Percentiles rank a stretch among this genome's conserved stretches.
phyloP scores from a whole-genome alignment of 2,329 filamentous ascomycete species.

The Teratosphaeriaceae sp. region DNA sequence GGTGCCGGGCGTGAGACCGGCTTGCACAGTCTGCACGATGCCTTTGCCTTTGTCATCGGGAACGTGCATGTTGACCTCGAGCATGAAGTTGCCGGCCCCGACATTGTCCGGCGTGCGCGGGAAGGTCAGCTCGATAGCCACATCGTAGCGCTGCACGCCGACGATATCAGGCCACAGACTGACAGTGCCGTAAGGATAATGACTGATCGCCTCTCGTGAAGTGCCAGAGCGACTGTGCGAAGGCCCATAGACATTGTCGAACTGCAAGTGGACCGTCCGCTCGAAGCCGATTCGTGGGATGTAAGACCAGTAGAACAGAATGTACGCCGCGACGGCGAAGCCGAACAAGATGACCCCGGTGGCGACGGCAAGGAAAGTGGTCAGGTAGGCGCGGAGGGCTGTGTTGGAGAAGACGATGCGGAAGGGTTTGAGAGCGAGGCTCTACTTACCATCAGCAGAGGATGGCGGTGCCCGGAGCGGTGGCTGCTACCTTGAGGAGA shows the following conservation, averaged over 20 bases:
- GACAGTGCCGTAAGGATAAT: constrained; percentile 37
- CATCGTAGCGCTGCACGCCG: constrained; percentile 74
- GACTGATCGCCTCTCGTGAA: background rate
- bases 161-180: constrained; percentile 50
- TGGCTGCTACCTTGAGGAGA: constrained; percentile 5
- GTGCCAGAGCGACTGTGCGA: background rate
- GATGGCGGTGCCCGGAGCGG: background rate
- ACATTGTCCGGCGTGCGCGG: constrained; percentile 73
- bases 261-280: constrained; percentile 60
- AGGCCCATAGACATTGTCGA: constrained; percentile 41
- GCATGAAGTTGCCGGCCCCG: constrained; percentile 87
- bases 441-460: constrained; percentile 33
- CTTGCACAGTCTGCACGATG: constrained; percentile 13
- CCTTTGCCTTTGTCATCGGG: constrained; percentile 22
- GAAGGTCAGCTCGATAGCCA: constrained; percentile 66
- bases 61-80: constrained; percentile 64
- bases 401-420: constrained; percentile 52
- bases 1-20: constrained; percentile 12
- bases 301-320: constrained; percentile 61
- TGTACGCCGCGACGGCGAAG: constrained; percentile 55
- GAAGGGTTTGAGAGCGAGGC: constrained; percentile 47
- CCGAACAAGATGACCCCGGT: constrained; percentile 51
- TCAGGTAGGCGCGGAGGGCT: constrained; percentile 59
- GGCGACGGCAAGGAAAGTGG: constrained; percentile 47
- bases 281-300: constrained; percentile 59